Conservation (phyloP, 306 rosid species). For the Acacia acuminata region DNA sequence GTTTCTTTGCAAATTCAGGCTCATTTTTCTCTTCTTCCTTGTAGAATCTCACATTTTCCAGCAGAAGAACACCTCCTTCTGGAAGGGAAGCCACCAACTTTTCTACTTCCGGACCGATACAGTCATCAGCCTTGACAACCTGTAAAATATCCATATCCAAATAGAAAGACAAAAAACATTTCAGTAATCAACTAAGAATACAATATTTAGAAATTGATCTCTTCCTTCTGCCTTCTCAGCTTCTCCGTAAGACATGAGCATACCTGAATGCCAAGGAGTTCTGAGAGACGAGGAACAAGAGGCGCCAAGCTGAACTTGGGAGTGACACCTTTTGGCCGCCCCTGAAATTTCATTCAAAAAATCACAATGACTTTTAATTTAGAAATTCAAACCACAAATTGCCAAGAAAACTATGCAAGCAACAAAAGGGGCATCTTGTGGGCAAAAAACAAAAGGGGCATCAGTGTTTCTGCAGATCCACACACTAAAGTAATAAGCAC, state of each 20-base stretch:
- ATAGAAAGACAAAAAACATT: conserved; percentile 15
- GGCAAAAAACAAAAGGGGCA: background rate
- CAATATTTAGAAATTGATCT: background rate
- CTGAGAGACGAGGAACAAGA: conserved; percentile 91
- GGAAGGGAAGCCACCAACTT: conserved; percentile 86
- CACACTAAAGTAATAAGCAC: background rate
- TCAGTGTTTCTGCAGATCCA: conserved; percentile 6
- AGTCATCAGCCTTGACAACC: conserved; percentile 94
- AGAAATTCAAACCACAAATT: conserved; percentile 26
- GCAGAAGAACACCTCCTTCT: conserved; percentile 89
- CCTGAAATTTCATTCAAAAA: conserved; percentile 58
- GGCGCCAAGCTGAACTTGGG: conserved; percentile 96
- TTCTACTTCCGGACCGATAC: conserved; percentile 92
- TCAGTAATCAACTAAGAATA: conserved; percentile 21
- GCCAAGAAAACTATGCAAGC: background rate
- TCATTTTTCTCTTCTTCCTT: conserved; percentile 98
- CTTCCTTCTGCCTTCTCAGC: background rate
- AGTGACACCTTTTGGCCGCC: conserved; percentile 97
- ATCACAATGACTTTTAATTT: conserved; percentile 21
- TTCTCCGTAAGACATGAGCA: background rate
- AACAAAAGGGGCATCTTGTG: background rate
- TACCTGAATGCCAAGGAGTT: conserved; percentile 93
- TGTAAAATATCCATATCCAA: conserved; percentile 38
- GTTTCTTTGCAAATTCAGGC: conserved; percentile 93
- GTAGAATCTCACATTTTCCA: conserved; percentile 97